Conservation (phyloP, 768 basidiomycete genomes). For the Tulasnella sp. region DNA sequence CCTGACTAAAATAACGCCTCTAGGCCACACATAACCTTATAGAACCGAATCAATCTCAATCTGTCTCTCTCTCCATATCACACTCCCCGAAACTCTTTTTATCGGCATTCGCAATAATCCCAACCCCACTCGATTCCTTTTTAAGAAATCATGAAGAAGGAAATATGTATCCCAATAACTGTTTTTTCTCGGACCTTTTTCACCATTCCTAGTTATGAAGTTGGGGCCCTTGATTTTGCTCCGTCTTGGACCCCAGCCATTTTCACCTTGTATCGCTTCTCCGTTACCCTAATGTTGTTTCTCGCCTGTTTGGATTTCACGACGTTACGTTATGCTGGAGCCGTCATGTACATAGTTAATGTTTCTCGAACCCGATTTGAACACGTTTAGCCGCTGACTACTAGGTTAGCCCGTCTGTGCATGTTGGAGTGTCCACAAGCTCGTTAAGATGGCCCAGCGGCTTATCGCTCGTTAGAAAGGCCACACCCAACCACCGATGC, state of each 20-base stretch:
- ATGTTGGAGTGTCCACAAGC: no score
- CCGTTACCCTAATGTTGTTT: not conserved
- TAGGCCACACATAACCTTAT: not conserved
- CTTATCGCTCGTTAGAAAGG: no score
- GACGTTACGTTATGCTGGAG: not conserved
- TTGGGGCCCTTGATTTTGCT: no score
- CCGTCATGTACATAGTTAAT: not conserved
- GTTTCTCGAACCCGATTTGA: not conserved
- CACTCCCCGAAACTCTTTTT: not conserved
- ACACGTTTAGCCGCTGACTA: not conserved
- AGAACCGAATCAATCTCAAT: not conserved
- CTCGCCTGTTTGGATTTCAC: not conserved
- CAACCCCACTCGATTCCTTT: slow-evolving; percentile 5
- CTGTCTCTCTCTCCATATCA: not conserved
- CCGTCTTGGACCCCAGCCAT: no score
- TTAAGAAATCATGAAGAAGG: not conserved
- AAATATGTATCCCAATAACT: not conserved
- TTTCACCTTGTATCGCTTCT: not conserved
- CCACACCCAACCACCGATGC: no score
- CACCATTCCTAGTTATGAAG: no score
- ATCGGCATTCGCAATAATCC: slow-evolving; percentile 5
- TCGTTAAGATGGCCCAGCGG: no score
- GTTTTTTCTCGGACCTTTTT: no score
- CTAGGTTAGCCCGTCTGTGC: no score
- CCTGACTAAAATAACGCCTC: not conserved